Evolutionary conservation across 225 moss, liverwort and hornwort species (phyloP).

Genomic region (Physcomitrium patens): DNA sequence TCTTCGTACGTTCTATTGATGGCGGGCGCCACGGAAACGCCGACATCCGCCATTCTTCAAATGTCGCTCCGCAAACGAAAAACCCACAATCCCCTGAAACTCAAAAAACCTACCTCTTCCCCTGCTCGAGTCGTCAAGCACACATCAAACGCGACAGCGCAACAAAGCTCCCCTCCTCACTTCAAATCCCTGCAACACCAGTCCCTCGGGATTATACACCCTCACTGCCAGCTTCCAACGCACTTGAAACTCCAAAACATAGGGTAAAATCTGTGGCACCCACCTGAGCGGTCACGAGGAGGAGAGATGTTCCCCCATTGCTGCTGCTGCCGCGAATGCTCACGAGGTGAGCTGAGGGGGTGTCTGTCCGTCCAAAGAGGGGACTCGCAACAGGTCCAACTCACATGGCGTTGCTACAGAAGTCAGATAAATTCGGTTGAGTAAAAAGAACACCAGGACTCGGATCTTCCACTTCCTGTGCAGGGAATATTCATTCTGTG

Average conservation of each 20-base stretch:
- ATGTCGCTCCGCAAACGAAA: background rate
- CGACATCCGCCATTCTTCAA: conserved; percentile 42
- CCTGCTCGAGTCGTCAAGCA: background rate
- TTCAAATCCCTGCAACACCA: background rate
- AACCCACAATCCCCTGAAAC: background rate
- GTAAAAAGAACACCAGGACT: too few species aligned
- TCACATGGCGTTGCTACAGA: too few species aligned
- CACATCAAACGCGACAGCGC: background rate
- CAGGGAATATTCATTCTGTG: too few species aligned
- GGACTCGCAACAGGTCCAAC: too few species aligned
- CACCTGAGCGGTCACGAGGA: background rate
- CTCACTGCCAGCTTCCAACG: too few species aligned
- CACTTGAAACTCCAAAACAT: background rate
- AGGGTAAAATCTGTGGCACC: background rate
- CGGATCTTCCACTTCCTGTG: too few species aligned
- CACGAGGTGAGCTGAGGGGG: background rate
- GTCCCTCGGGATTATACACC: too few species aligned
- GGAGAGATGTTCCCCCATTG: background rate
- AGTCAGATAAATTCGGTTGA: too few species aligned
- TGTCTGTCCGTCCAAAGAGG: too few species aligned
- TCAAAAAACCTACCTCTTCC: background rate
- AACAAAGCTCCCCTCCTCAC: background rate
- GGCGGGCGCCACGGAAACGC: conserved; percentile 23
- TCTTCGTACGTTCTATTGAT: conserved; percentile 66
- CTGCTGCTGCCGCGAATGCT: background rate